Evolutionary conservation across 108 stramenopile species (phyloP).

Genomic region (Discostella pseudostelligera): DNA sequence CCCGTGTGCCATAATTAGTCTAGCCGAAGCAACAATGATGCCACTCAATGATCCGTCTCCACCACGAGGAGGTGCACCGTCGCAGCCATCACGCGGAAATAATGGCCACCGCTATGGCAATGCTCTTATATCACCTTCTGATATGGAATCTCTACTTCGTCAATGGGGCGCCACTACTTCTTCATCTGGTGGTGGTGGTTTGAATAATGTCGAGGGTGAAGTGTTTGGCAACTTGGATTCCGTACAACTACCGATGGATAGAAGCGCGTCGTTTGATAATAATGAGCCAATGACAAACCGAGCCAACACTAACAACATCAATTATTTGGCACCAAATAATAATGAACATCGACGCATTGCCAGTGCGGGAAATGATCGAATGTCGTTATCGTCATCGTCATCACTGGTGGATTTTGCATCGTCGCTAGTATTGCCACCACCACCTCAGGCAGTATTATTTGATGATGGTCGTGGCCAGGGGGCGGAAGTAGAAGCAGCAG

Average conservation of each 20-base stretch:
- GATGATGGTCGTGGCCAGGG: too few species aligned
- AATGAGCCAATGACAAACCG: too few species aligned
- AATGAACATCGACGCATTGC: slow-evolving; percentile 17
- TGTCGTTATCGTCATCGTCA: background rate
- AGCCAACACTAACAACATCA: too few species aligned
- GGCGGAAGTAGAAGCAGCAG: too few species aligned
- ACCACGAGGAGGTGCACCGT: too few species aligned
- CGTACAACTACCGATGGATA: slow-evolving; percentile 9
- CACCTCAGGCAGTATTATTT: too few species aligned
- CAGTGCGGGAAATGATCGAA: slow-evolving; percentile 19
- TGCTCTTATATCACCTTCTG: background rate
- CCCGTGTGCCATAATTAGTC: too few species aligned
- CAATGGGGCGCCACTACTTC: slow-evolving; percentile 11
- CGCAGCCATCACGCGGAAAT: background rate
- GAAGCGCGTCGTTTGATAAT: slow-evolving; percentile 9
- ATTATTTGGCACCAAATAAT: background rate
- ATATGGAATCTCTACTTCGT: slow-evolving; percentile 7
- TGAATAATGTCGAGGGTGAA: background rate
- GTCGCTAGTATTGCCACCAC: background rate
- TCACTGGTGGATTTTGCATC: background rate
- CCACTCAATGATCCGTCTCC: too few species aligned
- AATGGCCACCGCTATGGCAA: background rate
- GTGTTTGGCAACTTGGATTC: background rate
- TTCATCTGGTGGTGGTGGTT: background rate
- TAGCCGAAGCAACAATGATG: too few species aligned